Conservation (phyloP, 345 rosid species). For the Luvunga scandens region DNA sequence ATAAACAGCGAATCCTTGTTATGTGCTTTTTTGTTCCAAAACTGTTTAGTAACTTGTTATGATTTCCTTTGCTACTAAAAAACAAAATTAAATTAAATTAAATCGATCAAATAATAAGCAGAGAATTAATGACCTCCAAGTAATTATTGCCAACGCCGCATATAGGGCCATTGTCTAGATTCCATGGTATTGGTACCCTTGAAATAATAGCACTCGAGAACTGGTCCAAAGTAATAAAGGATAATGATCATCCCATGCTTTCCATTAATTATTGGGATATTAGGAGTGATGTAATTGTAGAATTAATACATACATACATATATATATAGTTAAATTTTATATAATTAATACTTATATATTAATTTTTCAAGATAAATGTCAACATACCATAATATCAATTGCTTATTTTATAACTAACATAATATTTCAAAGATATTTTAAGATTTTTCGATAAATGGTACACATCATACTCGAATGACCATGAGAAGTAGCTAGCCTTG, state of each 20-base stretch:
- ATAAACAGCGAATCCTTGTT: too few species aligned
- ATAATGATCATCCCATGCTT: neutral
- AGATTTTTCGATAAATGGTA: too few species aligned
- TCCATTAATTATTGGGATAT: neutral
- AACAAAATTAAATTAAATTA: too few species aligned
- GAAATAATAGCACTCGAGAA: neutral
- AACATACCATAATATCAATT: too few species aligned
- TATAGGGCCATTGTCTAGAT: conserved; percentile 3
- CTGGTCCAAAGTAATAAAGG: neutral
- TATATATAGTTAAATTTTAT: too few species aligned
- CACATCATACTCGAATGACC: neutral
- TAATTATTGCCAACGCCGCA: neutral
- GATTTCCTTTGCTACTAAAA: too few species aligned
- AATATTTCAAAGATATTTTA: too few species aligned
- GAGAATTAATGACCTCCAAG: neutral
- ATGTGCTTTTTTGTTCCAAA: neutral
- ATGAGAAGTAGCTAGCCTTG: neutral
- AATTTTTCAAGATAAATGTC: too few species aligned
- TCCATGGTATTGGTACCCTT: neutral
- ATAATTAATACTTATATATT: too few species aligned
- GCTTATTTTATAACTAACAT: fast-evolving
- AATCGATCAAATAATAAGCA: neutral
- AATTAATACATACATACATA: too few species aligned
- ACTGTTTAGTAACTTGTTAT: neutral
- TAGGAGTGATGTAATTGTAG: too few species aligned